phyloP scores from a whole-genome alignment of 2,329 filamentous ascomycete species.

The Mycosphaerella sp. region DNA sequence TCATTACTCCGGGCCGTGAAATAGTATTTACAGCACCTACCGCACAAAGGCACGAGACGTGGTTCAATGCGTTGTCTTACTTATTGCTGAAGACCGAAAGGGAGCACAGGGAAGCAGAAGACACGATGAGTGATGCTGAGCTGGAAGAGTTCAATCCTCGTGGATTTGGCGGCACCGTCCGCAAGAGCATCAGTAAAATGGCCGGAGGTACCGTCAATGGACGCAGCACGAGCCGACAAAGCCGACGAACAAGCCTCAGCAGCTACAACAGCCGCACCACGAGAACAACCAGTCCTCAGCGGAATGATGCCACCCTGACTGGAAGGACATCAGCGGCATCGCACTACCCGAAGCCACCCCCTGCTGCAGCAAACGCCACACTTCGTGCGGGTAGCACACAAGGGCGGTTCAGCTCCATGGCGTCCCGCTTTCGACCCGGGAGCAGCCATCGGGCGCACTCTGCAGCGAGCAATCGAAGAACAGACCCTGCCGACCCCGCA shows the following conservation, averaged over 20 bases:
- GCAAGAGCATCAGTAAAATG: constrained; percentile 47
- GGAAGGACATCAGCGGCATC: constrained; percentile 10
- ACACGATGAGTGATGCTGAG: constrained; percentile 53
- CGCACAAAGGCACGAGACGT: constrained; percentile 90
- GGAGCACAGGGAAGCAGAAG: constrained; percentile 44
- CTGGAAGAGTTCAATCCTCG: constrained; percentile 73
- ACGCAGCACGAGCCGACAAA: constrained; percentile 35
- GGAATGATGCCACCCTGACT: constrained; percentile 18
- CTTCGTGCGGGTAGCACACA: constrained; percentile 31
- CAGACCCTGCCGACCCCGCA: constrained; percentile 22
- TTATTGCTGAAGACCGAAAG: constrained; percentile 67
- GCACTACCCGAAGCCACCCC: constrained; percentile 1
- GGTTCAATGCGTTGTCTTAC: constrained; percentile 96
- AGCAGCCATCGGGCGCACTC: constrained; percentile 22
- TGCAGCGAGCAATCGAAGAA: constrained; percentile 13
- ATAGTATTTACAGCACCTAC: constrained; percentile 95
- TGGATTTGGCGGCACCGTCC: constrained; percentile 31
- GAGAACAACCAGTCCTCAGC: constrained; percentile 56
- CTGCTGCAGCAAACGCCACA: background rate
- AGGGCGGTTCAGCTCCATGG: constrained; percentile 31
- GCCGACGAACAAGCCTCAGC: constrained; percentile 31
- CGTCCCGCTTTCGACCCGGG: constrained; percentile 22
- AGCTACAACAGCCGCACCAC: constrained; percentile 50
- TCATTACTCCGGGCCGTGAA: constrained; percentile 79
- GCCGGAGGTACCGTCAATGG: constrained; percentile 48